phyloP scores from a whole-genome alignment of 768 basidiomycete genomes.

The Tylopilus balloui region DNA sequence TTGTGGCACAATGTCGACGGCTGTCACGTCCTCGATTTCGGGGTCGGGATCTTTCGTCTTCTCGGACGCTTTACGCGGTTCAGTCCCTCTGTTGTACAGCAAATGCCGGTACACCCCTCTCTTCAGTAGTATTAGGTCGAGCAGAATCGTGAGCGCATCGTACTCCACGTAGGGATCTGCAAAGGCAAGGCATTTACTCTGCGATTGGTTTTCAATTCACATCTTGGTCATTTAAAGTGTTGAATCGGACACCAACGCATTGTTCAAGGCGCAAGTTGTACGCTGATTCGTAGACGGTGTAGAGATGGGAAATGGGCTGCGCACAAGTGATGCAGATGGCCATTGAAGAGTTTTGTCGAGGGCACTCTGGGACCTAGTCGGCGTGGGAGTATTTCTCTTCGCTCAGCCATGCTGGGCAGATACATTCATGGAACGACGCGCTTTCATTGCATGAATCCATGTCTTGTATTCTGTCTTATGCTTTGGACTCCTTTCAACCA shows the following conservation, averaged over 20 bases:
- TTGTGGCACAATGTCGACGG: background rate
- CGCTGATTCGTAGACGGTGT: conserved; percentile 76
- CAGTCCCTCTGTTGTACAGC: conserved; percentile 71
- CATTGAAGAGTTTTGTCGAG: conserved; percentile 40
- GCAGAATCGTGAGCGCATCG: conserved; percentile 62
- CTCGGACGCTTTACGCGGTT: conserved; percentile 47
- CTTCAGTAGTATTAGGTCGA: conserved; percentile 82
- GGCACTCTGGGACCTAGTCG: background rate
- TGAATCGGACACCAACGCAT: conserved; percentile 56
- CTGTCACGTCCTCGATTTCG: background rate
- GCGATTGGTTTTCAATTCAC: conserved; percentile 6
- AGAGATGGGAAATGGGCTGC: conserved; percentile 57
- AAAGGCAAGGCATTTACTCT: conserved; percentile 61
- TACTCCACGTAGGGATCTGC: conserved; percentile 89
- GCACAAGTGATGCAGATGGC: conserved; percentile 81
- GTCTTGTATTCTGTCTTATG: conserved; percentile 10
- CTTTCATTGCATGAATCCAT: conserved; percentile 3
- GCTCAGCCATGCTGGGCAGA: no score
- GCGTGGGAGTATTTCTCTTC: conserved; percentile 2
- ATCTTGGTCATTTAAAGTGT: background rate
- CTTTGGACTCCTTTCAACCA: background rate
- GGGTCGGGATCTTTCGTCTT: background rate
- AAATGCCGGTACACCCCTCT: conserved; percentile 78
- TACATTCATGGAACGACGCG: background rate
- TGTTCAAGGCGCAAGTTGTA: conserved; percentile 79